Percentiles rank a stretch among this genome's conserved stretches.
phyloP scores from a whole-genome alignment of 108 stramenopile genomes.

The Cyclotella distinguenda region DNA sequence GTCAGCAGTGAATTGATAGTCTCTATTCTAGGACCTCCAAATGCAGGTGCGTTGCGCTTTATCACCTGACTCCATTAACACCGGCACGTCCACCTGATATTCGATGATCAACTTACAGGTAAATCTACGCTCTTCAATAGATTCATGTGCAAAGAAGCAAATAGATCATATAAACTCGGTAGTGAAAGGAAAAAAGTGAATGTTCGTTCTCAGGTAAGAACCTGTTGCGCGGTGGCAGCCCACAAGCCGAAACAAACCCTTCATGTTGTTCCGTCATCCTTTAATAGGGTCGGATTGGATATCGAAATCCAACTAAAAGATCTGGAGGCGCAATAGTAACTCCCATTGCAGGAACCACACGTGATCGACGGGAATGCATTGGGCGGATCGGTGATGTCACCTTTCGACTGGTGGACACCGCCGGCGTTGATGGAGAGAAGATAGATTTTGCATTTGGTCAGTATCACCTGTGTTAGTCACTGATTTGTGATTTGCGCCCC shows the following conservation, averaged over 20 bases:
- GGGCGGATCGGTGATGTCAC: slow-evolving; percentile 80
- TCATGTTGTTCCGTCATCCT: background rate
- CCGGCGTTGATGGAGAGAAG: slow-evolving; percentile 89
- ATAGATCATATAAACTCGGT: slow-evolving; percentile 61
- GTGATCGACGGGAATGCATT: slow-evolving; percentile 82
- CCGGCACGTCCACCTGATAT: too few relatives aligned
- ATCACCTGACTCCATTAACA: too few relatives aligned
- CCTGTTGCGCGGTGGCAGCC: background rate
- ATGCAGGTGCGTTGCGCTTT: slow-evolving; percentile 60
- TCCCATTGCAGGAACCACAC: slow-evolving; percentile 79
- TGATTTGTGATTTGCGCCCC: too few relatives aligned
- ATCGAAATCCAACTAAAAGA: slow-evolving; percentile 43
- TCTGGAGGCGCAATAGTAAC: slow-evolving; percentile 85
- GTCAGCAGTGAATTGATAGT: slow-evolving; percentile 49
- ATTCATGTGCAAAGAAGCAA: slow-evolving; percentile 74
- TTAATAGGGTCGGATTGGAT: slow-evolving; percentile 30
- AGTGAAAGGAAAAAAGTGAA: slow-evolving; percentile 43
- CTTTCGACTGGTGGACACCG: slow-evolving; percentile 88
- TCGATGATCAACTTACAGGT: slow-evolving; percentile 15
- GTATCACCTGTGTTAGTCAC: background rate
- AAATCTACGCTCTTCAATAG: slow-evolving; percentile 89
- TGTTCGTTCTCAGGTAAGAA: slow-evolving; percentile 35
- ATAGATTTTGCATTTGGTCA: slow-evolving; percentile 52
- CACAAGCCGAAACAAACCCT: background rate
- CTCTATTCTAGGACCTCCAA: slow-evolving; percentile 86